Conservation (phyloP, 768 basidiomycete species). For the Boletus barrowsii region DNA sequence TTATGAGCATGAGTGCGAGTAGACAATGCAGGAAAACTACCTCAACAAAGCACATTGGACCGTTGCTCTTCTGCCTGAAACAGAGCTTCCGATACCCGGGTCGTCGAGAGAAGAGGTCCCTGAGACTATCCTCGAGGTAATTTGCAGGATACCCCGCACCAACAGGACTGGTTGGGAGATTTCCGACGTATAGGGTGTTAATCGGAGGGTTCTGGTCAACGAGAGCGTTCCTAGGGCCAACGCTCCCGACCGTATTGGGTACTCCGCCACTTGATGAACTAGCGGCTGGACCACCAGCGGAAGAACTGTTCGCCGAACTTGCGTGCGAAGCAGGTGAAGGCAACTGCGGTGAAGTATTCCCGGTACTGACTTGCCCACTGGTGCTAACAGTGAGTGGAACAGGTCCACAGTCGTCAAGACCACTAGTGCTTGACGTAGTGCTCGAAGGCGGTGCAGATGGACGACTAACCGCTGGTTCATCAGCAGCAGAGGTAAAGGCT, state of each 20-base stretch:
- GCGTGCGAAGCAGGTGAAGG: conserved; percentile 73
- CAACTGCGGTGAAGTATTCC: conserved; percentile 61
- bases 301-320: conserved; percentile 44
- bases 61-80: conserved; percentile 94
- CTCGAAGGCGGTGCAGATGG: conserved; percentile 38
- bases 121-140: conserved; percentile 82
- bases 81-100: conserved; percentile 89
- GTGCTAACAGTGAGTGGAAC: conserved; percentile 47
- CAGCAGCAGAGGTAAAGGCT: conserved; percentile 18
- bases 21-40: conserved; percentile 38
- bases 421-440: conserved; percentile 42
- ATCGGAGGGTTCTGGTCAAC: conserved; percentile 97
- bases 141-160: conserved; percentile 71
- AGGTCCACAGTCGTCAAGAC: conserved; percentile 33
- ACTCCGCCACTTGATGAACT: conserved; percentile 32
- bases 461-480: conserved; percentile 26
- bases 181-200: conserved; percentile 99
- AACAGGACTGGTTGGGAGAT: conserved; percentile 79
- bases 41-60: conserved; percentile 99
- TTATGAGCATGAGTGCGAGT: neutral
- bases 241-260: conserved; percentile 18
- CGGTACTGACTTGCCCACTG: conserved; percentile 32
- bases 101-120: conserved; percentile 74
- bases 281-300: conserved; percentile 25
- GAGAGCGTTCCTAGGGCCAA: conserved; percentile 36